Conservation (phyloP, 148 eudicot genomes). For the Bassia scoparia region DNA sequence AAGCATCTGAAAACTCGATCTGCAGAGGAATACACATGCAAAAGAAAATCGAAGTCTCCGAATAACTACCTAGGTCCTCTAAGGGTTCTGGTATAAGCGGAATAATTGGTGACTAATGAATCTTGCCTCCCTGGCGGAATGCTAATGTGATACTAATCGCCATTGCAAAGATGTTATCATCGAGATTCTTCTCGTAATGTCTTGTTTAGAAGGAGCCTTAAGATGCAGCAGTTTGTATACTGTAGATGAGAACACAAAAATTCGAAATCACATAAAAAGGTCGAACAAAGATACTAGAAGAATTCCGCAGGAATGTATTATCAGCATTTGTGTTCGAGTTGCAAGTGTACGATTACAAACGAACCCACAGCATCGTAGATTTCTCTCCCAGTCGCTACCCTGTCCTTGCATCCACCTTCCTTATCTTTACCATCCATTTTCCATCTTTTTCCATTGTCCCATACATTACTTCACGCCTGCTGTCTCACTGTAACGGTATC, state of each 20-base stretch:
- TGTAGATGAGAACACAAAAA: too few species aligned
- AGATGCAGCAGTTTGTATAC: too few species aligned
- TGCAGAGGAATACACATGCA: too few species aligned
- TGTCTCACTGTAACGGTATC: slow-evolving; percentile 46
- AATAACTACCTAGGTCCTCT: slow-evolving; percentile 49
- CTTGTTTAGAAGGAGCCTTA: too few species aligned
- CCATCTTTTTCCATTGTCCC: slow-evolving; percentile 43
- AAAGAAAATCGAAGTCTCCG: too few species aligned
- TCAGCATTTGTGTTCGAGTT: slow-evolving; percentile 73
- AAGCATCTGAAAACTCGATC: too few species aligned
- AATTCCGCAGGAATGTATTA: background rate
- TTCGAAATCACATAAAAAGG: too few species aligned
- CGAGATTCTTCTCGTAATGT: background rate
- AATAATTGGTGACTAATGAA: slow-evolving; percentile 92
- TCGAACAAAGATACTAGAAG: too few species aligned
- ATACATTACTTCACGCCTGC: slow-evolving; percentile 51
- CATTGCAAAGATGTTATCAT: slow-evolving; percentile 41
- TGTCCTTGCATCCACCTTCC: slow-evolving; percentile 14
- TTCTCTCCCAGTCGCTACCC: slow-evolving; percentile 38
- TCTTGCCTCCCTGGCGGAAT: slow-evolving; percentile 81
- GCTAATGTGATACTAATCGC: too few species aligned
- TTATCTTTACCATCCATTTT: slow-evolving; percentile 52
- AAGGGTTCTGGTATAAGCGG: slow-evolving; percentile 71
- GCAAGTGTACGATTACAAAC: slow-evolving; percentile 79
- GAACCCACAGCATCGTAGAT: slow-evolving; percentile 77